Percentiles rank a stretch among this genome's conserved stretches.
Evolutionary conservation across 2,329 filamentous ascomycete genomes (phyloP).

Genomic region (Aureobasidium sp.): DNA sequence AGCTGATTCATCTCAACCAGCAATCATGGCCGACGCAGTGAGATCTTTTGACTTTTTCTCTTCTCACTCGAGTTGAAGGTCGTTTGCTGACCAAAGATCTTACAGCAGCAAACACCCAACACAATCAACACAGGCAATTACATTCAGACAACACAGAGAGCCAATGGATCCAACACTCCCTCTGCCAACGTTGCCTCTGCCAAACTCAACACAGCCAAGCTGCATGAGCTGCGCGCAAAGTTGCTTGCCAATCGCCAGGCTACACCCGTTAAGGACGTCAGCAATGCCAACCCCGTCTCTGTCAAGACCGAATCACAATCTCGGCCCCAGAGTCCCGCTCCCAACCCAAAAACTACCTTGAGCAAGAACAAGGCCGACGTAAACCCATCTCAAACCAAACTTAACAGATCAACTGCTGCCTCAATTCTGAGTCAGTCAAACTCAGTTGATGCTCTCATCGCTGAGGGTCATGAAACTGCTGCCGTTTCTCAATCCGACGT

Average conservation of each 20-base stretch:
- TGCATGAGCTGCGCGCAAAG: constrained; percentile 2
- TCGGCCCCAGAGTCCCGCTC: not conserved
- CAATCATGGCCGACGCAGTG: not conserved
- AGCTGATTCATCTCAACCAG: not conserved
- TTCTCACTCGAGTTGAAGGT: not conserved
- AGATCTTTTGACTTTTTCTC: not conserved
- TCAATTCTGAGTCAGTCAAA: constrained; percentile 2
- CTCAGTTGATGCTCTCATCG: constrained; percentile 20
- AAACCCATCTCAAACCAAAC: not conserved
- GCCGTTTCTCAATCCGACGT: constrained; percentile 17
- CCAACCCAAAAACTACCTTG: not conserved
- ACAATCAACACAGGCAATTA: not conserved
- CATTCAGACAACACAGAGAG: not conserved
- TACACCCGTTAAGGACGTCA: not conserved
- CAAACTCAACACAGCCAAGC: constrained; percentile 1
- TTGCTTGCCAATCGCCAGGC: not conserved
- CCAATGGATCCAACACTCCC: not conserved
- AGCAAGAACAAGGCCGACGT: not conserved
- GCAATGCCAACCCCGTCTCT: not conserved
- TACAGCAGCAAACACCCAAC: not conserved
- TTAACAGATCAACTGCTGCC: constrained; percentile 2
- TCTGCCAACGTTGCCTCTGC: not conserved
- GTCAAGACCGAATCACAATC: not conserved
- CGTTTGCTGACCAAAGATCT: not conserved
- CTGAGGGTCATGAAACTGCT: constrained; percentile 23